Percentiles rank a stretch among this genome's conserved stretches.
phyloP scores from a whole-genome alignment of 257 asterid genomes.

The Ajuga chamaepitys region DNA sequence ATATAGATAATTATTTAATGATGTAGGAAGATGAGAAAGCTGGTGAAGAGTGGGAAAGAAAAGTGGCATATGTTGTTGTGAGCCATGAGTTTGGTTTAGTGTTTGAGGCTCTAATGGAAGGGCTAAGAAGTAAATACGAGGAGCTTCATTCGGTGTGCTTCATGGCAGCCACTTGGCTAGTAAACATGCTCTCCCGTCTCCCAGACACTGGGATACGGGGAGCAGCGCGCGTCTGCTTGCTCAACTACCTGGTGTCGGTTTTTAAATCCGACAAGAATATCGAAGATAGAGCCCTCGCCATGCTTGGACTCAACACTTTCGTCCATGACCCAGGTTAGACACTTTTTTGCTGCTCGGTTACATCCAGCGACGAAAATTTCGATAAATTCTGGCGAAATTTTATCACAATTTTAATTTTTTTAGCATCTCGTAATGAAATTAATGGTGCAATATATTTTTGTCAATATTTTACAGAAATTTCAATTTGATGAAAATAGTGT shows the following conservation, averaged over 20 bases:
- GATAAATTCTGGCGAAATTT: no score
- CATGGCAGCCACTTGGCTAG: constrained; percentile 71
- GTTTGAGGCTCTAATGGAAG: constrained; percentile 75
- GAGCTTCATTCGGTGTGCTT: constrained; percentile 62
- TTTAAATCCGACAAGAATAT: constrained; percentile 47
- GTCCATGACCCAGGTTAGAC: constrained; percentile 57
- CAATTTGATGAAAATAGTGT: no score
- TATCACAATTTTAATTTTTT: no score
- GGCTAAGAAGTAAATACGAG: constrained; percentile 42
- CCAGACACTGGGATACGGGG: constrained; percentile 80
- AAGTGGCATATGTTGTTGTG: constrained; percentile 56
- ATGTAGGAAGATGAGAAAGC: constrained; percentile 62
- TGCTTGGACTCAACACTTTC: constrained; percentile 79
- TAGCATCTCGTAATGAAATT: no score
- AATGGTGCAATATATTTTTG: no score
- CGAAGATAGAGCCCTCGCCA: constrained; percentile 59
- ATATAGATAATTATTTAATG: background rate
- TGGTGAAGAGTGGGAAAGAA: constrained; percentile 68
- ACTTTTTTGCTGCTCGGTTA: no score
- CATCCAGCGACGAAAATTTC: no score
- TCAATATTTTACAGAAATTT: no score
- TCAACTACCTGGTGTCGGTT: constrained; percentile 52
- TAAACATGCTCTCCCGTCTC: constrained; percentile 58
- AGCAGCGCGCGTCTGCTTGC: constrained; percentile 76
- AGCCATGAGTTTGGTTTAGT: constrained; percentile 81